Percentiles rank a stretch among this genome's conserved stretches.
phyloP scores from a whole-genome alignment of 257 asterid genomes.

The Ballota nigra region DNA sequence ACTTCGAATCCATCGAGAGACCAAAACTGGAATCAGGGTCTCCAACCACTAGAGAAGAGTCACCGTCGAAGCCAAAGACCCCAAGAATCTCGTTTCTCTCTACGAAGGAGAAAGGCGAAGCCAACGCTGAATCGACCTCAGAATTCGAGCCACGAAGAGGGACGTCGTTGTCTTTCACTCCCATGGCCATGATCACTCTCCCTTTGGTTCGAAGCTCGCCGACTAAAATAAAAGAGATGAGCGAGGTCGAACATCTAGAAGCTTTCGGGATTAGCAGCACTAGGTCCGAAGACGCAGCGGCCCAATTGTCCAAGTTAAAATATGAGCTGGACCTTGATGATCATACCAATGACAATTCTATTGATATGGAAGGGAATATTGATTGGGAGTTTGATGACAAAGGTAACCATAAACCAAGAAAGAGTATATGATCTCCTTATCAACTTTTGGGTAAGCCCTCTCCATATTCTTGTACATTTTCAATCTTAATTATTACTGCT shows the following conservation, averaged over 20 bases:
- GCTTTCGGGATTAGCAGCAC: constrained; percentile 26
- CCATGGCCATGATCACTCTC: constrained; percentile 30
- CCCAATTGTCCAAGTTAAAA: constrained; percentile 52
- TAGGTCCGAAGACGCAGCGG: constrained; percentile 44
- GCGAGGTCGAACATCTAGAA: constrained; percentile 30
- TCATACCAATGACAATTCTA: constrained; percentile 38
- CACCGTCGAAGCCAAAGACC: constrained; percentile 34
- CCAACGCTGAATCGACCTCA: constrained; percentile 23
- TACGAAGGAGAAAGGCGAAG: constrained; percentile 25
- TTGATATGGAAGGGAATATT: constrained; percentile 43
- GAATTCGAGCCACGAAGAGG: constrained; percentile 31
- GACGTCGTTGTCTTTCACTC: constrained; percentile 30
- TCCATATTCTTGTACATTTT: neutral
- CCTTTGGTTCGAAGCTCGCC: constrained; percentile 39
- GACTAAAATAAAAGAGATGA: constrained; percentile 2
- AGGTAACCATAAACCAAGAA: constrained; percentile 35
- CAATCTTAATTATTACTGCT: neutral
- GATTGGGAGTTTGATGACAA: constrained; percentile 82
- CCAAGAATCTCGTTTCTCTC: constrained; percentile 36
- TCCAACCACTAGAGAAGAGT: constrained; percentile 25
- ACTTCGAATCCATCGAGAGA: constrained; percentile 59
- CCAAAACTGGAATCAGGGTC: constrained; percentile 45
- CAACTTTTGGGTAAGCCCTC: neutral
- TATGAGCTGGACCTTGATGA: constrained; percentile 79
- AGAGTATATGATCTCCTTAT: constrained; percentile 6